phyloP scores from a whole-genome alignment of 2,329 filamentous ascomycete genomes.

The Xylariaceae sp. region DNA sequence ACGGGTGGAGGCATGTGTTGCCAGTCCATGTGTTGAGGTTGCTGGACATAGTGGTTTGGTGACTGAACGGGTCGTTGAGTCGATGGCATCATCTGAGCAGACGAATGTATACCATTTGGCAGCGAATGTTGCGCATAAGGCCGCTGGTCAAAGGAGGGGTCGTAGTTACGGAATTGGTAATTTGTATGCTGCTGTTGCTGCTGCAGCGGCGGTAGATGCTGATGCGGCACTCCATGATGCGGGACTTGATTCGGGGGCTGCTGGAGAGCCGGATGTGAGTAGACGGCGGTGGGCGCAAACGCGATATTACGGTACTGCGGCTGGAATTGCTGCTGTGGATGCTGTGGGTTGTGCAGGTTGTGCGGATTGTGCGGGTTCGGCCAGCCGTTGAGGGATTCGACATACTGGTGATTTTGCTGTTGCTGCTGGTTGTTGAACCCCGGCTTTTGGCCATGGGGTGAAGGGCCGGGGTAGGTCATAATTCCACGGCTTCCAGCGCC shows the following conservation, averaged over 20 bases:
- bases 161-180: constrained; percentile 40
- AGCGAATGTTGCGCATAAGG: constrained; percentile 29
- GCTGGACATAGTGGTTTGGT: constrained; percentile 40
- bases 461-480: constrained; percentile 44
- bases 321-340: constrained; percentile 33
- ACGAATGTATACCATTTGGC: constrained; percentile 29
- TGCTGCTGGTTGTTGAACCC: constrained; percentile 38
- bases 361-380: constrained; percentile 34
- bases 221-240: constrained; percentile 25
- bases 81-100: constrained; percentile 35
- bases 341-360: constrained; percentile 35
- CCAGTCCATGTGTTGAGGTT: constrained; percentile 29
- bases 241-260: constrained; percentile 28
- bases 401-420: constrained; percentile 29
- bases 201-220: constrained; percentile 33
- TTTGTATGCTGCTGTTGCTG: constrained; percentile 37
- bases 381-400: constrained; percentile 36
- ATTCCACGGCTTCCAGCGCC: constrained; percentile 37
- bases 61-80: constrained; percentile 45
- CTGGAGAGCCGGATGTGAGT: constrained; percentile 24
- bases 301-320: constrained; percentile 22
- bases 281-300: constrained; percentile 10
- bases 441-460: constrained; percentile 40
- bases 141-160: constrained; percentile 40
- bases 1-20: constrained; percentile 23